Base-by-base conservation (phyloP, 306 rosid species). In the Cucumis cinereus region DNA sequence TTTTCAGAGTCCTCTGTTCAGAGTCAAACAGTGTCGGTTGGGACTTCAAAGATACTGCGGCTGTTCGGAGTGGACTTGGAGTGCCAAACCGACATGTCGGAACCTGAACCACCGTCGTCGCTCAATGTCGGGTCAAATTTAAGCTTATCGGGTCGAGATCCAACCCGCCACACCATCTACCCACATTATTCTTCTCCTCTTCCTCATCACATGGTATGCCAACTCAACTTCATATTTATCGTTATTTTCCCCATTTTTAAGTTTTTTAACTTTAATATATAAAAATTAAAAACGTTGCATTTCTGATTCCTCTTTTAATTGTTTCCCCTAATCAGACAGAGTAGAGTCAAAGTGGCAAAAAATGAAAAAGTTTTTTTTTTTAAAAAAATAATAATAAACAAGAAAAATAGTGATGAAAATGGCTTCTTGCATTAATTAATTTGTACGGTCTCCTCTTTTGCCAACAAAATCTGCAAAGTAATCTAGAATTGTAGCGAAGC, bases 41-140 rank as follows among this genome's bases (percentile, higher is more conserved):
- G 88, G 36, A 93, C 75, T 84, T 89, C 97, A 3, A 95, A 78
- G 82, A 87, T 84, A 61, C 87, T 95, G 79, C 87, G 99, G 90
- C 81, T 95, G 15, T 95, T 95, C 53, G 99, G 99, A 13, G 99
- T 95, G 72, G 84, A 92, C 89, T 78, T 95, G 91, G 97, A 92
- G 82, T 95, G 90, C 84, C 93, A 95, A 80, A 35, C 88, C 8
- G 82, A 82, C 33, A 40, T 77, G 45, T 79, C 54, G 28, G 85
- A 52, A 50, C 82, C 92, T 14, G 91, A 87, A 77, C 88, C 91
- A 41, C 47, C 75, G 8, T 88, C 87, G 4, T 80, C 79, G 54
- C 86, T 90, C 1, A 82, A 79, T 74, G 80, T 76, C 54, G 83
- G 85, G 7, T 87, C 90, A 8, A 80, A 79, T 77, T 13, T 84